Evolutionary conservation across 2,329 filamentous ascomycete species (phyloP).

Genomic region (Fusarium nematophilum): DNA sequence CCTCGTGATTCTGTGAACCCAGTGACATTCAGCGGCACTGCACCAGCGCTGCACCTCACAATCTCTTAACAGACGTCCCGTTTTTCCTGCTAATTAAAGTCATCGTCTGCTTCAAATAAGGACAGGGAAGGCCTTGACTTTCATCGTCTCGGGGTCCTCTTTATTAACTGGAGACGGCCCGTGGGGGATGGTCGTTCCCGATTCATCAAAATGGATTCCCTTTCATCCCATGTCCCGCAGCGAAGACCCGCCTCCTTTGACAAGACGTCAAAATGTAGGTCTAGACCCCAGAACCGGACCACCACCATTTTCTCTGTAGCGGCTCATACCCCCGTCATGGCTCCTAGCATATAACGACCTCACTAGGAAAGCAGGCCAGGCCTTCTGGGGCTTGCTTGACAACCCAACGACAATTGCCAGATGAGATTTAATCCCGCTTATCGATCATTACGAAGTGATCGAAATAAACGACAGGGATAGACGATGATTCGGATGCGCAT

Average conservation of each 20-base stretch:
- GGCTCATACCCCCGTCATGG: background rate
- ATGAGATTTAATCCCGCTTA: conserved; percentile 23
- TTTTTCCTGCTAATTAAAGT: too few species aligned
- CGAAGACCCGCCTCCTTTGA: background rate
- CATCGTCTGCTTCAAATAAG: too few species aligned
- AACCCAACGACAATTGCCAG: conserved; percentile 13
- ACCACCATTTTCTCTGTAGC: background rate
- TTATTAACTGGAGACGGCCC: too few species aligned
- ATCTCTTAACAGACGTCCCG: too few species aligned
- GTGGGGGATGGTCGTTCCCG: background rate
- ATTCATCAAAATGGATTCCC: background rate
- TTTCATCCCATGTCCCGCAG: conserved; percentile 2
- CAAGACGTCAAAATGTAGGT: background rate
- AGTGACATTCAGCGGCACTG: too few species aligned
- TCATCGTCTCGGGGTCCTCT: too few species aligned
- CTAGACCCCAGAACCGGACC: background rate
- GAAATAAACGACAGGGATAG: conserved; percentile 6
- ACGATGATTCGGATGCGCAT: background rate
- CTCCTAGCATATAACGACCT: background rate
- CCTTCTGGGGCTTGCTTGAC: background rate
- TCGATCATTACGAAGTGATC: conserved; percentile 16
- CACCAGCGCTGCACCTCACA: too few species aligned
- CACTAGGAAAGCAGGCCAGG: background rate
- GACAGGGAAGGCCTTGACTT: too few species aligned
- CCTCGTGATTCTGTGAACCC: too few species aligned